Evolutionary conservation across 208 protist species (phyloP), one percentile per base, ranked within the genome.

Genomic region (Phytomonas francai): DNA sequence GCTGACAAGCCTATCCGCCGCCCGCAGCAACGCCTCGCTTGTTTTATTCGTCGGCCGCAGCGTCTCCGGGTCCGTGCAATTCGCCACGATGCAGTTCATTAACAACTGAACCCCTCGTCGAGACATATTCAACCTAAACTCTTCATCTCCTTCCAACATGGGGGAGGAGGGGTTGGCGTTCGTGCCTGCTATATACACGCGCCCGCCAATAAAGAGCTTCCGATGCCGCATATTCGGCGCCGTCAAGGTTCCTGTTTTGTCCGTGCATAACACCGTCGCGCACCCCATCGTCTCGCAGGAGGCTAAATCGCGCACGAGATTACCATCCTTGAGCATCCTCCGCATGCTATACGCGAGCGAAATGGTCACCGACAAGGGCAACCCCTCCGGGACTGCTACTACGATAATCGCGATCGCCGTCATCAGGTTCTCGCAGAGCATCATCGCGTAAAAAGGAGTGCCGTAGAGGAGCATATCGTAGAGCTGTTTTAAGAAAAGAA

Each of bases 201-300:
- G 59, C 7, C 76, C 83, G 49, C 74, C 76, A 49, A 91, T 64
- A 28, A 82, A 89, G 7, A 87, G 66, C 22, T 79, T 57, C 16
- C 77, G 74, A 3, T 97, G 90, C 45, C 73, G 94, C 96, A 98
- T 98, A 42, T 84, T 72, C 39, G 97, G 95, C 27, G 71, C 61
- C 19, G 97, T 99, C 14, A 99, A 69, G 11, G 97, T 99, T 8
- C 97, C 97, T 12, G 92, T 94, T 68, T 97, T 97, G 77, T 98
- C 97, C 7, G 81, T 94, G 78, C 94, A 98, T 59, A 98, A 89
- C 51, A 93, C 83, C 25, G 94, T 98, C 3, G 92, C 91, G 0
- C 93, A 84, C 33, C 97, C 96, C 97, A 99, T 98, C 3, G 97
- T 98, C 79, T 99, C 97, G 82, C 97, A 99, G 8, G 96, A 91